Evolutionary conservation across 177 flowering plant species (phyloP).

Genomic region (Vitis hybrid): DNA sequence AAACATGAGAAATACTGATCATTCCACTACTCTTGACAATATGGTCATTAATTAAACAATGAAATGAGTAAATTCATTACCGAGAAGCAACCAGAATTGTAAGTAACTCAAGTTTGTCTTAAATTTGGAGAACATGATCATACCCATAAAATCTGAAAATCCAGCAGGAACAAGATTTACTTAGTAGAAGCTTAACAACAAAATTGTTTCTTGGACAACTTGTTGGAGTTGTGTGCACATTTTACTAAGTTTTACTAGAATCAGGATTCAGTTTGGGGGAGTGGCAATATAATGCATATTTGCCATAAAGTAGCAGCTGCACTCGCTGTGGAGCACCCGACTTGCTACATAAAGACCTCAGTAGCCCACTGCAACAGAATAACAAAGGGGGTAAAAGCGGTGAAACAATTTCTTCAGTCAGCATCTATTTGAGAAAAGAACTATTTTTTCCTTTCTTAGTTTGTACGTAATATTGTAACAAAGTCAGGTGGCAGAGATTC

Average conservation of each 20-base stretch:
- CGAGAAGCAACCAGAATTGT: slow-evolving; percentile 27
- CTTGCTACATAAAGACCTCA: slow-evolving; percentile 63
- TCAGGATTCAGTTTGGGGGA: slow-evolving; percentile 30
- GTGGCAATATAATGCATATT: slow-evolving; percentile 65
- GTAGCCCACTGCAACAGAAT: slow-evolving; percentile 56
- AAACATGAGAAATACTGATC: neutral
- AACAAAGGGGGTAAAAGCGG: neutral
- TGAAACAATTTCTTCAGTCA: neutral
- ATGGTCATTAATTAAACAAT: neutral
- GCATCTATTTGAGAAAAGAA: neutral
- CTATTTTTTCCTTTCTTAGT: slow-evolving; percentile 43
- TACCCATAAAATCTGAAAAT: slow-evolving; percentile 20
- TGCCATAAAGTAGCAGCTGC: slow-evolving; percentile 70
- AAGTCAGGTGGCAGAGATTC: slow-evolving; percentile 88
- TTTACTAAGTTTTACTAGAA: slow-evolving; percentile 63
- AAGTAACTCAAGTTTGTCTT: slow-evolving; percentile 27
- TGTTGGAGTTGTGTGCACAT: neutral
- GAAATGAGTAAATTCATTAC: slow-evolving; percentile 18
- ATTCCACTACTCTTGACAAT: neutral
- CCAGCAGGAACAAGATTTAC: neutral
- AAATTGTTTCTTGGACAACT: neutral
- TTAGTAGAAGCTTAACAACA: neutral
- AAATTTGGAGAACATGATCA: slow-evolving; percentile 23
- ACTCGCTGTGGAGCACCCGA: slow-evolving; percentile 66
- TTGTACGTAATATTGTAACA: slow-evolving; percentile 63